Conservation (phyloP, 1,284 basidiomycete species). For the Omphalotus olearius region DNA sequence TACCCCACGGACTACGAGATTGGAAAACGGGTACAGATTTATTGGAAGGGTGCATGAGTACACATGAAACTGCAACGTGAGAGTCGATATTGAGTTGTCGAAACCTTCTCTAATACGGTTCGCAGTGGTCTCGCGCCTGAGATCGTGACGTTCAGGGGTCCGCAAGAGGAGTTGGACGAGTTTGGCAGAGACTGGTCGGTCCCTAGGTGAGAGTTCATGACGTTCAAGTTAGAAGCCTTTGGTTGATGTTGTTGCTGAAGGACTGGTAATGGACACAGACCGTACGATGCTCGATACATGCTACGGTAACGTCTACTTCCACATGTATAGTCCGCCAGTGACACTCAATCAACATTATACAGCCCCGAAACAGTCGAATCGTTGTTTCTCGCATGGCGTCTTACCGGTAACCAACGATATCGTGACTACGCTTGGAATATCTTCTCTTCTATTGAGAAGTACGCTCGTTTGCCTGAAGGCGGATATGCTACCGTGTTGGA, state of each 20-base stretch:
- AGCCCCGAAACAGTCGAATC: slow-evolving; percentile 80
- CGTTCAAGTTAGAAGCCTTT: slow-evolving; percentile 27
- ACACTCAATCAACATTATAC: neutral
- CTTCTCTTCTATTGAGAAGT: slow-evolving; percentile 70
- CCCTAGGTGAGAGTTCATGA: slow-evolving; percentile 30
- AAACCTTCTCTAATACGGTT: neutral
- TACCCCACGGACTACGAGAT: slow-evolving; percentile 56
- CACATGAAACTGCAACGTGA: slow-evolving; percentile 75
- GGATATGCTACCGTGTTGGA: slow-evolving; percentile 71
- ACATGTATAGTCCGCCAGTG: neutral
- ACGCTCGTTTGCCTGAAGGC: slow-evolving; percentile 57
- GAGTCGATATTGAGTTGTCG: slow-evolving; percentile 23
- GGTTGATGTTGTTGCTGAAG: neutral
- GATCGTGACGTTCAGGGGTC: slow-evolving; percentile 54
- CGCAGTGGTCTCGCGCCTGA: slow-evolving; percentile 56
- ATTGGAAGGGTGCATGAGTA: slow-evolving; percentile 77
- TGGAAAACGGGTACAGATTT: slow-evolving; percentile 77
- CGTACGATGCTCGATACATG: slow-evolving; percentile 72
- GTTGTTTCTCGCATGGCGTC: slow-evolving; percentile 64
- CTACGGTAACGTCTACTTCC: slow-evolving; percentile 36
- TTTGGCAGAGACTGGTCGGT: slow-evolving; percentile 61
- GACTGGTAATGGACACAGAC: slow-evolving; percentile 12
- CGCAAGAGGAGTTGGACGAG: slow-evolving; percentile 29
- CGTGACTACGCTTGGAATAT: slow-evolving; percentile 74
- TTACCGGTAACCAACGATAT: slow-evolving; percentile 66